These are phyloP conservation scores for Trichosporon sp. DNA, from an alignment of 1,284 basidiomycete species.

Conservation along the genomic window DNA sequence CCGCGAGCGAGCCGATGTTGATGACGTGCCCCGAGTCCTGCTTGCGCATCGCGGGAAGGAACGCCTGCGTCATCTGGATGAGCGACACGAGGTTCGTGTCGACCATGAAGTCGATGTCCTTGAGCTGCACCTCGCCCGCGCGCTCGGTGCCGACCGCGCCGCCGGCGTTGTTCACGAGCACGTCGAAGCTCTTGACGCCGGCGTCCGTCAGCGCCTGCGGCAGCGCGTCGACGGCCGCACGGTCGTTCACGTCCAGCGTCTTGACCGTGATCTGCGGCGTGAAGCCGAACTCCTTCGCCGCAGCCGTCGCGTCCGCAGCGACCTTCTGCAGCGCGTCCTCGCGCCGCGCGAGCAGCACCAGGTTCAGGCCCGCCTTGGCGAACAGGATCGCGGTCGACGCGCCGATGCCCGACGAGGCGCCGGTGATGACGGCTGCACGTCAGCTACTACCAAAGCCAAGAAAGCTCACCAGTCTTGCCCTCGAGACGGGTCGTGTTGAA, in stretches of 20 bases:
- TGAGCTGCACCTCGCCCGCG: constrained; percentile 21
- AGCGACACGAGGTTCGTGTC: constrained; percentile 59
- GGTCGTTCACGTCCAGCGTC: constrained; percentile 24
- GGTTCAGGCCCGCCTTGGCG: constrained; percentile 58
- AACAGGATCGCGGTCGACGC: constrained; percentile 52
- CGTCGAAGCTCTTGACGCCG: constrained; percentile 17
- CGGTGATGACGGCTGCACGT: constrained; percentile 41
- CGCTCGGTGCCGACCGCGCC: constrained; percentile 26
- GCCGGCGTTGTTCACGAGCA: constrained; percentile 26
- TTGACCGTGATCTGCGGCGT: constrained; percentile 23
- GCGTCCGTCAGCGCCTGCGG: constrained; percentile 11
- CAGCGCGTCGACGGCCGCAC: constrained; percentile 17
- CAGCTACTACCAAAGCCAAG: background rate
- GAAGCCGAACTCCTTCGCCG: constrained; percentile 20
- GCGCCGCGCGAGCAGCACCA: constrained; percentile 59
- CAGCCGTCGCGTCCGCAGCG: constrained; percentile 18
- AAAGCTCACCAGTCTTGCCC: constrained; percentile 22
- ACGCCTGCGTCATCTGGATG: constrained; percentile 15
- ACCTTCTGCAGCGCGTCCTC: constrained; percentile 58
- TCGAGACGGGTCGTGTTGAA: constrained; percentile 24
- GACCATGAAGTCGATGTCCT: constrained; percentile 62
- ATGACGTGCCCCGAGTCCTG: constrained; percentile 75
- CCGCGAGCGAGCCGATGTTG: constrained; percentile 85
- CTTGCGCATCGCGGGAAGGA: constrained; percentile 69
- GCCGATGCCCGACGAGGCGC: constrained; percentile 49